Base-by-base conservation (phyloP, 805 yeast species). In the Cyberlindnera maritima region DNA sequence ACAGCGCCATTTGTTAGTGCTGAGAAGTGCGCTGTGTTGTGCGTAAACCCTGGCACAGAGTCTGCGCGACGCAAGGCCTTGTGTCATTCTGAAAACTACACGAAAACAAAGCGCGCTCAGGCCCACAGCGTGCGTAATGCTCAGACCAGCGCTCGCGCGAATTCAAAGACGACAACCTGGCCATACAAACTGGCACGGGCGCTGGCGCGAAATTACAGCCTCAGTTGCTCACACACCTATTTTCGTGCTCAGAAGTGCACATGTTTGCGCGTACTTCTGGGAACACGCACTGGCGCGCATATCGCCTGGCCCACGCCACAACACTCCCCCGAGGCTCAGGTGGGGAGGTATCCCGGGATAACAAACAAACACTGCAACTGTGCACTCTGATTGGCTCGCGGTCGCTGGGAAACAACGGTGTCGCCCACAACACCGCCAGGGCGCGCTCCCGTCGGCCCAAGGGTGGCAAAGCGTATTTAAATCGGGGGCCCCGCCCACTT, bases 371-470 rank as follows among this genome's bases (percentile, higher is more conserved):
- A 29, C 26, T 10, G 17, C 26, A 39, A 19, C n/a, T 14, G 23
- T 3, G 36, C 36, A 23, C 20, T 35, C 23, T 41, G 44, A 41
- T 41, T 41, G 44, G 44, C 29, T 21, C 44, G 44, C 44, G 44
- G 26, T 10, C 21, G 20, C 3, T 21, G 8, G n/a, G 29, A 36
- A 23, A 23, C 29, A 7, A 14, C 14, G 23, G 39, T 36, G 21
- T 4, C 18, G 18, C 39, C 7, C 31, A 13, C 18, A 21, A 10
- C 19, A 13, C 19, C 29, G 36, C 18, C 20, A 4, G 4, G 8
- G 18, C 25, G 36, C 36, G 18, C 28, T 14, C n/a, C 26, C 39
- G n/a, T 4, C 14, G 8, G 28, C 29, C 25, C 29, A 20, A 36
- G 18, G 39, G 39, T 36, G 39, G 39, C 39, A 21, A 36, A 36